A percentile compares a stretch with the other conserved stretches of the same genome.
phyloP scores from a whole-genome alignment of 1,284 basidiomycete species.

The Sanghuangporus baumii region DNA sequence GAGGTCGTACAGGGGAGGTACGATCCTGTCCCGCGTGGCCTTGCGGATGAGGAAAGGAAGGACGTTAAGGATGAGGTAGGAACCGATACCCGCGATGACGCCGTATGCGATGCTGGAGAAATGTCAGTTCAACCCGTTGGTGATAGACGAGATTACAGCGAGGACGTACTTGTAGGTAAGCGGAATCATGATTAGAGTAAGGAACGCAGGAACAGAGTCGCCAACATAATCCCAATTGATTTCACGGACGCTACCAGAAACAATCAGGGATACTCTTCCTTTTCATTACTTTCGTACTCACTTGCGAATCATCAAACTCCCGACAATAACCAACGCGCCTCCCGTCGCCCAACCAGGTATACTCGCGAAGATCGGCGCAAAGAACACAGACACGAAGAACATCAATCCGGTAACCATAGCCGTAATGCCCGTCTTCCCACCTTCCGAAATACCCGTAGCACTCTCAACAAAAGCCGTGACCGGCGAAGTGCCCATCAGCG shows the following conservation, averaged over 20 bases:
- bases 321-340: conserved; percentile 81
- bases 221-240: conserved; percentile 90
- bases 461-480: conserved; percentile 87
- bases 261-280: too few species aligned
- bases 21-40: conserved; percentile 51
- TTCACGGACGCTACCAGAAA: conserved; percentile 45
- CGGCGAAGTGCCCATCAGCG: conserved; percentile 81
- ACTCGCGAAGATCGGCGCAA: conserved; percentile 84
- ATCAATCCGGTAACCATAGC: conserved; percentile 70
- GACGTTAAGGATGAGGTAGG: conserved; percentile 73
- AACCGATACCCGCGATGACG: conserved; percentile 74
- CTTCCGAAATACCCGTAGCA: conserved; percentile 78
- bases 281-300: conserved; percentile 27
- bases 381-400: conserved; percentile 87
- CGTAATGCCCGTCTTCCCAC: conserved; percentile 84
- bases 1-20: conserved; percentile 60
- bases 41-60: conserved; percentile 56
- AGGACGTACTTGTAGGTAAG: conserved; percentile 66
- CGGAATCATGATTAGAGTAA: conserved; percentile 74
- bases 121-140: background rate
- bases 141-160: conserved; percentile 21
- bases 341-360: conserved; percentile 89
- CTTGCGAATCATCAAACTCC: conserved; percentile 87
- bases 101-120: conserved; percentile 79
- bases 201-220: conserved; percentile 80